Evolutionary conservation across 2,329 filamentous ascomycete species (phyloP).

Genomic region (Tricladium varicosporioides): DNA sequence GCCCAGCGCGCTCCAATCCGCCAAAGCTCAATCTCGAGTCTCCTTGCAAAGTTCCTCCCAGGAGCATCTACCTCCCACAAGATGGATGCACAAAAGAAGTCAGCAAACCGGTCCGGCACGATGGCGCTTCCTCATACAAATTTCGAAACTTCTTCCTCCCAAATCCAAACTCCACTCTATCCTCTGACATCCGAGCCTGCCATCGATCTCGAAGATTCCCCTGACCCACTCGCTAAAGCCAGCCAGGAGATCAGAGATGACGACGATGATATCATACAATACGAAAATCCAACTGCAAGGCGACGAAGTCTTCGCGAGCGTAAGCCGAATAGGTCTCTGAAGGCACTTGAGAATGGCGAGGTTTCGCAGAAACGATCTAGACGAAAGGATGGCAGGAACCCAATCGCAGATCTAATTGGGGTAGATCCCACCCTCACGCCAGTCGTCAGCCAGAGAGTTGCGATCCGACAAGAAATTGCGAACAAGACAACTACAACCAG

Average conservation of each 20-base stretch:
- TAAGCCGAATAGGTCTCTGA: slow-evolving; percentile 26
- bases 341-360: slow-evolving; percentile 24
- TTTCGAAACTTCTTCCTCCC: slow-evolving; percentile 6
- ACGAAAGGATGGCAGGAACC: slow-evolving; percentile 6
- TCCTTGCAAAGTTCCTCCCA: slow-evolving; percentile 30
- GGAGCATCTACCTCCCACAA: slow-evolving; percentile 28
- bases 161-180: neutral
- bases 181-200: slow-evolving; percentile 5
- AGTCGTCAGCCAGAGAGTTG: slow-evolving; percentile 25
- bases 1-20: neutral
- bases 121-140: slow-evolving; percentile 5
- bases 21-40: slow-evolving; percentile 23
- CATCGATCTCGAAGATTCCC: slow-evolving; percentile 5
- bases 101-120: no score
- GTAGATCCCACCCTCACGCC: slow-evolving; percentile 22
- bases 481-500: slow-evolving; percentile 29
- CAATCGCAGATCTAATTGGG: slow-evolving; percentile 14
- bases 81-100: slow-evolving; percentile 21
- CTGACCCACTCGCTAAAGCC: neutral
- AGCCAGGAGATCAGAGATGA: slow-evolving; percentile 6
- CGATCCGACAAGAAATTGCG: slow-evolving; percentile 32
- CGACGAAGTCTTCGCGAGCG: slow-evolving; percentile 19
- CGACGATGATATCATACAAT: slow-evolving; percentile 19
- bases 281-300: slow-evolving; percentile 4
- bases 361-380: slow-evolving; percentile 2